Conservation (phyloP, 2,329 filamentous ascomycete species). For the Lecanosticta acicola region DNA sequence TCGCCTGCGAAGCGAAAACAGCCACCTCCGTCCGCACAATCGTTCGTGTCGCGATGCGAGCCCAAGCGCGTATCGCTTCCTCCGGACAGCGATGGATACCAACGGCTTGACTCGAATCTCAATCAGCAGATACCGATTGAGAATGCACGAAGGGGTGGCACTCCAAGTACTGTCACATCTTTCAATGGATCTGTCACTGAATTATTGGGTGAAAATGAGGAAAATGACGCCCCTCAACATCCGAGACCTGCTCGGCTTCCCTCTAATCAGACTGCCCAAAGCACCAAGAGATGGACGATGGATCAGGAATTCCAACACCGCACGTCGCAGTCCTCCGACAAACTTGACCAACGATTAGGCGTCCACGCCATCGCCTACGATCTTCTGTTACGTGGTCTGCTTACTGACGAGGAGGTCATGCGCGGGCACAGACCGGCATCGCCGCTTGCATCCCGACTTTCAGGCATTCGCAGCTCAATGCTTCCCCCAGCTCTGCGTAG, state of each 20-base stretch:
- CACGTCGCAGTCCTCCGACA: slow-evolving; percentile 15
- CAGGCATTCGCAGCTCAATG: slow-evolving; percentile 17
- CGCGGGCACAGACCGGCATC: slow-evolving; percentile 7
- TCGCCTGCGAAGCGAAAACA: slow-evolving; percentile 20
- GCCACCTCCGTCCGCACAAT: slow-evolving; percentile 13
- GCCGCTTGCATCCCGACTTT: slow-evolving; percentile 2
- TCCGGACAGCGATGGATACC: slow-evolving; percentile 23
- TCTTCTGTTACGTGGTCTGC: slow-evolving; percentile 31
- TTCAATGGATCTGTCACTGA: slow-evolving; percentile 30
- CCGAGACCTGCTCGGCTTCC: slow-evolving; percentile 14
- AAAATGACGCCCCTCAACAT: slow-evolving; percentile 11
- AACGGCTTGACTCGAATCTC: slow-evolving; percentile 22
- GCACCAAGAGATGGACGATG: slow-evolving; percentile 10
- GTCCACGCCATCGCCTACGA: slow-evolving; percentile 31
- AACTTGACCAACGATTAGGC: slow-evolving; percentile 27
- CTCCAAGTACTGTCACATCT: slow-evolving; percentile 19
- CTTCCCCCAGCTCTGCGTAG: slow-evolving; percentile 19
- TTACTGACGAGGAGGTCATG: slow-evolving; percentile 25
- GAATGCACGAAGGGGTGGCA: slow-evolving; percentile 11
- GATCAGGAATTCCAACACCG: slow-evolving; percentile 3
- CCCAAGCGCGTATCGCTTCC: slow-evolving; percentile 15
- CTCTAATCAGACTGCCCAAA: slow-evolving; percentile 10
- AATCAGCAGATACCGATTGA: slow-evolving; percentile 2
- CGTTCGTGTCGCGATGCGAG: slow-evolving; percentile 20
- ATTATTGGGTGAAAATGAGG: slow-evolving; percentile 14